Evolutionary conservation across 2,329 filamentous ascomycete genomes (phyloP).

Genomic region (Ceratocystis cacaofunesta): DNA sequence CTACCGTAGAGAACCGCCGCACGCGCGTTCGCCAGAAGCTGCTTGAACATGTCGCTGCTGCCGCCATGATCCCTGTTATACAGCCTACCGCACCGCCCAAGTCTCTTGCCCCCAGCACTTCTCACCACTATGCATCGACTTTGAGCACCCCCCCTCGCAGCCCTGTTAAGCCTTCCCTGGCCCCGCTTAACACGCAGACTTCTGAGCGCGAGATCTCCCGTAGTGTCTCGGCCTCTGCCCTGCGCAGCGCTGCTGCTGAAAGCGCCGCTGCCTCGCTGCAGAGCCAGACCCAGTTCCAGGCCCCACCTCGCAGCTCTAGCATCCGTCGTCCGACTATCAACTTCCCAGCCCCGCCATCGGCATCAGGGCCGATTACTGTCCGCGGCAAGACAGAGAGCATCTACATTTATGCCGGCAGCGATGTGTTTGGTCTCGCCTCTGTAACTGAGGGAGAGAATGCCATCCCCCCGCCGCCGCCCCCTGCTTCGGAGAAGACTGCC

Average conservation of each 20-base stretch:
- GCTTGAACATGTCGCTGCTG: slow-evolving; percentile 65
- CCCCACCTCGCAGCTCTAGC: slow-evolving; percentile 23
- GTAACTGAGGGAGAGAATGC: slow-evolving; percentile 38
- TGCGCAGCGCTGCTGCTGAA: slow-evolving; percentile 35
- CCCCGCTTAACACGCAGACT: slow-evolving; percentile 22
- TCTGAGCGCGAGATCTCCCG: neutral
- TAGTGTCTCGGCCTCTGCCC: slow-evolving; percentile 36
- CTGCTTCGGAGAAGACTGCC: slow-evolving; percentile 19
- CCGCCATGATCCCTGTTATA: slow-evolving; percentile 36
- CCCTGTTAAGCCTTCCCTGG: slow-evolving; percentile 33
- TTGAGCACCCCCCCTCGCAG: slow-evolving; percentile 45
- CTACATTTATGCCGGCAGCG: slow-evolving; percentile 51
- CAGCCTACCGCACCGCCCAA: slow-evolving; percentile 20
- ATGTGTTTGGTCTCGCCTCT: slow-evolving; percentile 50
- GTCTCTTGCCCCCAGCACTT: slow-evolving; percentile 23
- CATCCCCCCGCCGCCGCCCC: slow-evolving; percentile 20
- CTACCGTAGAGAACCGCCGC: slow-evolving; percentile 63
- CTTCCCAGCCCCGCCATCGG: neutral
- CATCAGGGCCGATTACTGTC: slow-evolving; percentile 11
- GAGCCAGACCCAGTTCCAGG: neutral
- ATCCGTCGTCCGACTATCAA: slow-evolving; percentile 20
- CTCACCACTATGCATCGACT: slow-evolving; percentile 26
- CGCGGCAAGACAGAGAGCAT: slow-evolving; percentile 46
- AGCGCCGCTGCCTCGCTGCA: neutral
- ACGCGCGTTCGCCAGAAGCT: slow-evolving; percentile 64